phyloP scores from a whole-genome alignment of 1,284 basidiomycete genomes.

The Tranzscheliella williamsii region DNA sequence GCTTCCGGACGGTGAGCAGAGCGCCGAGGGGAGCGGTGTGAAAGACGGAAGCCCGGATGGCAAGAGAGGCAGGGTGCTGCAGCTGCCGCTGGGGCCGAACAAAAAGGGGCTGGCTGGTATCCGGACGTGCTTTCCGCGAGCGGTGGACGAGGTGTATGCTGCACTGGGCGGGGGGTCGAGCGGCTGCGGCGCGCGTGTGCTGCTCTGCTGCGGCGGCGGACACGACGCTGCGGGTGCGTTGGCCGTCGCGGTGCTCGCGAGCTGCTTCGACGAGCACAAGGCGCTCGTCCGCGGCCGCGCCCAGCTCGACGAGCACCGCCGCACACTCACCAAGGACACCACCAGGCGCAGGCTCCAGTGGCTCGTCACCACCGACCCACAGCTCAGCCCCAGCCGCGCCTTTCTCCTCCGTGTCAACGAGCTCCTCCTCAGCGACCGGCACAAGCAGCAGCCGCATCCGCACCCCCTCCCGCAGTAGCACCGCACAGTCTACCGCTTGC shows the following conservation, averaged over 20 bases:
- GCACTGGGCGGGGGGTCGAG: slow-evolving; percentile 7
- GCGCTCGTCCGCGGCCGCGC: slow-evolving; percentile 2
- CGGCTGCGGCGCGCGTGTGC: background rate
- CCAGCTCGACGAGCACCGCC: background rate
- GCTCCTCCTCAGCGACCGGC: slow-evolving; percentile 73
- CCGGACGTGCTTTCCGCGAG: slow-evolving; percentile 15
- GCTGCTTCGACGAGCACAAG: slow-evolving; percentile 54
- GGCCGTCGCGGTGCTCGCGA: slow-evolving; percentile 26
- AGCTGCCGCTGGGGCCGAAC: slow-evolving; percentile 8
- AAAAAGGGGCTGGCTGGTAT: slow-evolving; percentile 38
- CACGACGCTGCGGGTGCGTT: slow-evolving; percentile 30
- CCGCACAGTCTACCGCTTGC: no score
- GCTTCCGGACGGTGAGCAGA: no score
- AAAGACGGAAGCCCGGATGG: no score
- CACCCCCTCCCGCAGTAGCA: no score
- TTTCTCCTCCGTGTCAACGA: slow-evolving; percentile 79
- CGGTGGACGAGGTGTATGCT: slow-evolving; percentile 14
- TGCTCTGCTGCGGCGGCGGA: slow-evolving; percentile 29
- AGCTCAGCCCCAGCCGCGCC: slow-evolving; percentile 73
- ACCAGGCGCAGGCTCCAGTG: slow-evolving; percentile 75
- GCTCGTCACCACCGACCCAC: slow-evolving; percentile 74
- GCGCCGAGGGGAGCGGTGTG: no score
- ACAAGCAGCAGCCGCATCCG: slow-evolving; percentile 64
- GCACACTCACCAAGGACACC: slow-evolving; percentile 64
- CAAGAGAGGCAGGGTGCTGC: slow-evolving; percentile 1